Base-by-base conservation (phyloP, 139 green algal species). In the Chlorella vulgaris region DNA sequence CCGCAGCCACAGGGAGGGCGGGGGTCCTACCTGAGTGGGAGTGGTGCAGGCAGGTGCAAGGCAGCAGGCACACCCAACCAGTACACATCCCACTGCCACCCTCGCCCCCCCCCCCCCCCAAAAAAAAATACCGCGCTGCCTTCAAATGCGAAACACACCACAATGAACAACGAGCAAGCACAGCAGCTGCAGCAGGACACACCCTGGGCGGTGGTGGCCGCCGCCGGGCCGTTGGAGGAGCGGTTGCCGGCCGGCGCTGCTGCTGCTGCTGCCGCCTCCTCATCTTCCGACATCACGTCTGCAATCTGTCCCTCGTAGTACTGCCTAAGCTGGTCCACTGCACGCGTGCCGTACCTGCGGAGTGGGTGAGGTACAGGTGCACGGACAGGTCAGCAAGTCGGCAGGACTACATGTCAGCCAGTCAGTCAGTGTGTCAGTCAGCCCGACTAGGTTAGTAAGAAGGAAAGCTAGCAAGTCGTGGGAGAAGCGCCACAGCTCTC, bases 341-440 rank as follows among this genome's bases (percentile, higher is more conserved):
- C 93, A 58, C 91, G 91, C 18, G 86, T 90, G 71, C 96, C 96
- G 76, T 99, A 98, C 28, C 91, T 88, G 70, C 19, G 2, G 3
- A n/a, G 42, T 10, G n/a, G n/a, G 19, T 19, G 50, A 21, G 70
- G 5, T 28, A 29, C 24, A 10, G n/a, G 10, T 7, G 13, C 47
- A 28, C 5, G 7, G 33, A 50, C 7, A 6, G 39, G 36, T 1
- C 5, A 24, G 24, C 35, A 28, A 74, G 31, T 8, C 18, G 18
- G 63, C 33, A 3, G n/a, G n/a, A n/a, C n/a, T n/a, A n/a, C n/a
- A n/a, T n/a, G n/a, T n/a, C n/a, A n/a, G n/a, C n/a, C n/a, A n/a
- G n/a, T n/a, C n/a, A n/a, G n/a, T n/a, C n/a, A n/a, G n/a, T n/a
- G n/a, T n/a, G n/a, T n/a, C n/a, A n/a, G n/a, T n/a, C n/a, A n/a